phyloP scores from a whole-genome alignment of 2,329 filamentous ascomycete genomes.

The Parastagonospora avenae region DNA sequence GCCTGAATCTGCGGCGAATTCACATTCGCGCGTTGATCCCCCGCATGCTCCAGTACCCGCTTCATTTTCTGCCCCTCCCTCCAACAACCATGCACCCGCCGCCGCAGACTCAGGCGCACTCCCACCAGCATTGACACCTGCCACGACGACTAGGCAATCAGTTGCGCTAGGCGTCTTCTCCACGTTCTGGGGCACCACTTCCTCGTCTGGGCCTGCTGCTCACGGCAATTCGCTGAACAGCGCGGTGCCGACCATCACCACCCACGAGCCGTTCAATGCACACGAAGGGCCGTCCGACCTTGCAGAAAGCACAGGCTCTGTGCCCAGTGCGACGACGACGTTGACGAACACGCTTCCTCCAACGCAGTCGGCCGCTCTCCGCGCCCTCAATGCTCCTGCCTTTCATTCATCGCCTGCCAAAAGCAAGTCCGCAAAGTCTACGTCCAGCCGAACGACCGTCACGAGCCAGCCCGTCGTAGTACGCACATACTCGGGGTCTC shows the following conservation, averaged over 20 bases:
- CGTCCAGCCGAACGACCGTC: slow-evolving; percentile 45
- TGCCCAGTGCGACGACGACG: slow-evolving; percentile 44
- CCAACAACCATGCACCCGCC: slow-evolving; percentile 24
- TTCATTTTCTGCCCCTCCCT: slow-evolving; percentile 21
- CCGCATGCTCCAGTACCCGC: slow-evolving; percentile 26
- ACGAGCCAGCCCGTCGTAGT: slow-evolving; percentile 53
- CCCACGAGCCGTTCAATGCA: slow-evolving; percentile 37
- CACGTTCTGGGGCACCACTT: slow-evolving; percentile 35
- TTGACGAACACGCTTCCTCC: slow-evolving; percentile 44
- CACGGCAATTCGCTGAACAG: slow-evolving; percentile 18
- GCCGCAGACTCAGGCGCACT: slow-evolving; percentile 28
- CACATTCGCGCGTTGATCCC: slow-evolving; percentile 29
- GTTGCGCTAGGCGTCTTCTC: slow-evolving; percentile 40
- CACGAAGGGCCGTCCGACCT: slow-evolving; percentile 37
- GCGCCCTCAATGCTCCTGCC: slow-evolving; percentile 46
- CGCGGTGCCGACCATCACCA: slow-evolving; percentile 30
- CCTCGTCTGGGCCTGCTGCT: slow-evolving; percentile 20
- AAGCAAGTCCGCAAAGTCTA: slow-evolving; percentile 44
- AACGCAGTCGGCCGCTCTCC: slow-evolving; percentile 45
- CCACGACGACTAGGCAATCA: slow-evolving; percentile 43
- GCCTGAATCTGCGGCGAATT: slow-evolving; percentile 32
- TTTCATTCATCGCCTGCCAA: slow-evolving; percentile 40
- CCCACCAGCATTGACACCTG: slow-evolving; percentile 42
- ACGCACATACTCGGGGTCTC: slow-evolving; percentile 46
- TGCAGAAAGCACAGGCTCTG: slow-evolving; percentile 37